Evolutionary conservation across 495 filamentous ascomycete species (phyloP).

Genomic region (Geoglossum glabrum): DNA sequence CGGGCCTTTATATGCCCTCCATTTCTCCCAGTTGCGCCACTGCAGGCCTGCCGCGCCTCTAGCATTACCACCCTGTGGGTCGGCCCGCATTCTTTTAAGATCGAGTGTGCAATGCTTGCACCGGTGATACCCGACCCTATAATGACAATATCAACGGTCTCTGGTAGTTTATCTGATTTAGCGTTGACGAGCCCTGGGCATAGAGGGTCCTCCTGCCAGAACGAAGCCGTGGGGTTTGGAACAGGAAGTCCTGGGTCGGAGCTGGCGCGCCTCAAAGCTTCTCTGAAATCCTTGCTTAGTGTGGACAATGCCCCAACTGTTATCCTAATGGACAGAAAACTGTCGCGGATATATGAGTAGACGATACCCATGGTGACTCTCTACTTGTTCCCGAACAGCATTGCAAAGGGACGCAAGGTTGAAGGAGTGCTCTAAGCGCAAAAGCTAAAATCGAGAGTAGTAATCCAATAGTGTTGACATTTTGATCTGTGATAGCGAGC

Average conservation of each 20-base stretch:
- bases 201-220: slow-evolving; percentile 46
- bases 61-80: slow-evolving; percentile 27
- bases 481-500: too few species aligned
- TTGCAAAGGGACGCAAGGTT: too few species aligned
- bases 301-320: not conserved
- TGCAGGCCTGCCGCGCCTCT: slow-evolving; percentile 35
- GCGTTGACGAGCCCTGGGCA: slow-evolving; percentile 30
- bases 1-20: slow-evolving; percentile 16
- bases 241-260: slow-evolving; percentile 8
- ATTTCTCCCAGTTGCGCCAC: slow-evolving; percentile 41
- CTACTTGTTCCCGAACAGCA: too few species aligned
- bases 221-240: slow-evolving; percentile 39
- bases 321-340: not conserved
- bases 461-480: too few species aligned
- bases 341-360: not conserved
- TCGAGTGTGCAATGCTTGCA: slow-evolving; percentile 34
- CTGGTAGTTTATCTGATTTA: slow-evolving; percentile 26
- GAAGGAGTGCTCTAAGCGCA: too few species aligned
- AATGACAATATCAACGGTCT: slow-evolving; percentile 33
- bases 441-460: too few species aligned
- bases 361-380: not conserved
- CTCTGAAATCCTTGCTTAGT: not conserved
- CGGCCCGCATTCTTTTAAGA: slow-evolving; percentile 20
- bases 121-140: slow-evolving; percentile 57
- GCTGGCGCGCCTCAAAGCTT: not conserved